phyloP scores from a whole-genome alignment of 495 filamentous ascomycete species.

The Aspergillus ellipticus region DNA sequence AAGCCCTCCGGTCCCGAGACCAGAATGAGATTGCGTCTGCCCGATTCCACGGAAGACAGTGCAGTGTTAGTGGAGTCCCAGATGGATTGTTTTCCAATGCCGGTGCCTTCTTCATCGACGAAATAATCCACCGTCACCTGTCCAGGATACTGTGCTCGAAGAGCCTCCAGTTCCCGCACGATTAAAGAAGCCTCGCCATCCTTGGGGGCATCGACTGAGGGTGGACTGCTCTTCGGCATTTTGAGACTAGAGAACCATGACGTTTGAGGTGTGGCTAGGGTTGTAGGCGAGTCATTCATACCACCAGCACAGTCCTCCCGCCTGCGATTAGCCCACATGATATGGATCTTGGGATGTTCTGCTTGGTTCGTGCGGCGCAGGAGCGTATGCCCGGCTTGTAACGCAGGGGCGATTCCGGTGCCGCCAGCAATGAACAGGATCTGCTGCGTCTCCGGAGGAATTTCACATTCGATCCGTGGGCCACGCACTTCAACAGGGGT shows the following conservation, averaged over 20 bases:
- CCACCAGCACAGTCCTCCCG: slow-evolving; percentile 57
- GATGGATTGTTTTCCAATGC: slow-evolving; percentile 54
- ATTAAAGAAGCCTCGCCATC: slow-evolving; percentile 37
- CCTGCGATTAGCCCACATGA: slow-evolving; percentile 65
- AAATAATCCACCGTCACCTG: slow-evolving; percentile 65
- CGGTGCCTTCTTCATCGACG: slow-evolving; percentile 70
- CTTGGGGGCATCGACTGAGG: background rate
- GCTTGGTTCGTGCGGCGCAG: slow-evolving; percentile 29
- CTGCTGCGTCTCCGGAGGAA: slow-evolving; percentile 48
- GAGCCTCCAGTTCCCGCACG: slow-evolving; percentile 56
- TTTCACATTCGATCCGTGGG: slow-evolving; percentile 65
- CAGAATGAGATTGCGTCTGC: slow-evolving; percentile 59
- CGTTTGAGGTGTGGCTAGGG: slow-evolving; percentile 3
- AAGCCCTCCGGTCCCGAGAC: slow-evolving; percentile 91
- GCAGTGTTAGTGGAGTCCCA: slow-evolving; percentile 27
- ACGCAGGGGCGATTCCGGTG: slow-evolving; percentile 86
- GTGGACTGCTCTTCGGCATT: slow-evolving; percentile 5
- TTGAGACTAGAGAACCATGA: slow-evolving; percentile 36
- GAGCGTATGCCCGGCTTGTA: slow-evolving; percentile 69
- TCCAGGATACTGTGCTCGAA: slow-evolving; percentile 52
- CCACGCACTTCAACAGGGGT: slow-evolving; percentile 71
- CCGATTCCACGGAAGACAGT: slow-evolving; percentile 11
- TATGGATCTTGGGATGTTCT: slow-evolving; percentile 45
- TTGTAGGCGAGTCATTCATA: slow-evolving; percentile 25
- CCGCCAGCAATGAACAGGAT: slow-evolving; percentile 88